Base-by-base conservation (phyloP, 2,329 filamentous ascomycete genomes). In the Aspergillus carbonarius region DNA sequence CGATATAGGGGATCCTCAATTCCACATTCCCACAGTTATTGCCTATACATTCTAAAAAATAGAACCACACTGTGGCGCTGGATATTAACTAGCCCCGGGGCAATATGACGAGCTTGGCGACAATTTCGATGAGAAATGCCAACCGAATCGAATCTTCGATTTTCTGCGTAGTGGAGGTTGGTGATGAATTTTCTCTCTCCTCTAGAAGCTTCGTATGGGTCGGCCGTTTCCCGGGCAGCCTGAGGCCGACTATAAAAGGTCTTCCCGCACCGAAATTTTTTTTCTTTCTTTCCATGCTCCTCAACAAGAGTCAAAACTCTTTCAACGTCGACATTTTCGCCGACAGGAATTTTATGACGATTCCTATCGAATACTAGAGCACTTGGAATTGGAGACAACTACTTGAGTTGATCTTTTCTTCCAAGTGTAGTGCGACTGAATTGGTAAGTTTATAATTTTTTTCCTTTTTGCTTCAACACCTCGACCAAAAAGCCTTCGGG, bases 201-300 rank as follows among this genome's bases (percentile, higher is more conserved):
- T 65, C 70, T 70, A 70, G 68, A 71, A 70, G 57, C 58, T 72
- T 70, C 65, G 63, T 66, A 62, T 60, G 59, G 54, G 61, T 65
- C 56, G 57, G 58, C 32, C 57, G 69, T 72, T 72, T 67, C 69
- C 69, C 57, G 60, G 68, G 70, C 68, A 72, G 70, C 70, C 68
- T 66, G 59, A 65, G 63, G 60, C 61, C 57, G 61, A 67, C 65
- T 73, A 71, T 72, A 74, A 72, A 69, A 48, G 60, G 20, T 51
- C 54, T 60, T 58, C 51, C 64, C 54, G 62, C 57, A 60, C 58
- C 47, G 69, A 70, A 64, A 55, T 65, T 68, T 72, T 63, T 63
- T 65, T 66, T 60, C 58, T 61, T 54, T 50, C 61, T 62, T 54
- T 51, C 60, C 50, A 59, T 61, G 60, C 60, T 62, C 56, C 35